A percentile compares a stretch with the other conserved stretches of the same genome.
Conservation (phyloP, 1,139 yeast species). For the Yamadazyma membranifaciens region DNA sequence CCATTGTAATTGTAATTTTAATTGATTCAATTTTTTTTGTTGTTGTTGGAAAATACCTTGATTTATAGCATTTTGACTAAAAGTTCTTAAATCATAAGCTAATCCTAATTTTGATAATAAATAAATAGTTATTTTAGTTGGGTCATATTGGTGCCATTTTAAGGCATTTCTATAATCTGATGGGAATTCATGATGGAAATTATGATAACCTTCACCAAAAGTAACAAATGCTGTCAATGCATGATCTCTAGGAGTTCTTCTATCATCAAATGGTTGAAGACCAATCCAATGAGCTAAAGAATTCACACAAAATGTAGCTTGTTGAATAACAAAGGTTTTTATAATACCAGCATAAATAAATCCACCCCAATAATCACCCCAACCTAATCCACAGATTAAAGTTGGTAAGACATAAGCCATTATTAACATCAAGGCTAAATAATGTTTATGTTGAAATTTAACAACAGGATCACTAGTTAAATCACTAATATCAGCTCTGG, state of each 20-base stretch:
- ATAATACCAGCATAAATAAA: conserved; percentile 86
- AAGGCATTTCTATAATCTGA: conserved; percentile 97
- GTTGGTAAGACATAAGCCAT: conserved; percentile 77
- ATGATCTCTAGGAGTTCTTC: conserved; percentile 97
- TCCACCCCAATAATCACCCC: conserved; percentile 94
- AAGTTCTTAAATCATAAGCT: conserved; percentile 87
- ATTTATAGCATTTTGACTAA: conserved; percentile 93
- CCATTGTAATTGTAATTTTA: conserved; percentile 83
- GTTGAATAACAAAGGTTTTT: conserved; percentile 84
- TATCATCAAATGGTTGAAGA: conserved; percentile 95
- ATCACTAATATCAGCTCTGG: conserved; percentile 95
- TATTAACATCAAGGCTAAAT: conserved; percentile 62
- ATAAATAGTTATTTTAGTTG: conserved; percentile 84
- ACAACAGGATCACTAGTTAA: conserved; percentile 89
- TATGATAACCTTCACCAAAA: conserved; percentile 98
- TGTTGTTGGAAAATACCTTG: conserved; percentile 96
- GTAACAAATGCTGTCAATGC: conserved; percentile 91
- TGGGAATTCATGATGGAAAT: conserved; percentile 99
- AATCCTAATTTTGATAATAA: conserved; percentile 72
- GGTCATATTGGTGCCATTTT: conserved; percentile 98
- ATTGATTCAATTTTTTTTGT: conserved; percentile 87
- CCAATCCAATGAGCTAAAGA: conserved; percentile 99
- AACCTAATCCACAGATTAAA: conserved; percentile 69
- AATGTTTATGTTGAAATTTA: conserved; percentile 90
- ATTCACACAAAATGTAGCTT: conserved; percentile 97